phyloP scores from a whole-genome alignment of 768 basidiomycete genomes.

The Leccinellum rugosiceps region DNA sequence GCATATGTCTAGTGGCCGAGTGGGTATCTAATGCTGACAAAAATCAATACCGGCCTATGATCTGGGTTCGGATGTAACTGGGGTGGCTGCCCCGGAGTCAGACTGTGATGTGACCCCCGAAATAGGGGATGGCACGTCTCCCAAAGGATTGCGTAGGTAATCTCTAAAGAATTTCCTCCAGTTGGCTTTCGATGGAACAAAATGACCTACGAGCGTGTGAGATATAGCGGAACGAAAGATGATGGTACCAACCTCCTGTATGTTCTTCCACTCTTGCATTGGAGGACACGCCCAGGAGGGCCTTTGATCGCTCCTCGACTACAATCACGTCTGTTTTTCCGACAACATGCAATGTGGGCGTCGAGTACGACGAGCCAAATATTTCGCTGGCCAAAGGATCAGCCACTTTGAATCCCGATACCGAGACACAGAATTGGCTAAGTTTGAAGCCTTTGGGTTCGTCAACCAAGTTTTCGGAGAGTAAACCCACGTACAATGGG shows the following conservation, averaged over 20 bases:
- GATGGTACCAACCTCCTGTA: constrained; percentile 62
- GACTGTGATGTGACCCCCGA: constrained; percentile 32
- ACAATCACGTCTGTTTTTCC: constrained; percentile 80
- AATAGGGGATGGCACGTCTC: constrained; percentile 44
- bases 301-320: constrained; percentile 59
- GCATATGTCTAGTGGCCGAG: not conserved
- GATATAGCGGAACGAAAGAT: not conserved
- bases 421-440: constrained; percentile 73
- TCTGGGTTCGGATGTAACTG: constrained; percentile 22
- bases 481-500: constrained; percentile 54
- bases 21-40: constrained; percentile 6
- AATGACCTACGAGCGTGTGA: constrained; percentile 56
- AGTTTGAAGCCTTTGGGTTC: not conserved
- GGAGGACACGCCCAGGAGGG: constrained; percentile 51
- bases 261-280: constrained; percentile 70
- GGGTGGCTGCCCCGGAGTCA: constrained; percentile 48
- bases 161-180: constrained; percentile 76
- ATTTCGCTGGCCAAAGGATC: constrained; percentile 47
- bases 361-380: constrained; percentile 52
- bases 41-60: not conserved
- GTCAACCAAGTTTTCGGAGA: not conserved
- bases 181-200: constrained; percentile 71
- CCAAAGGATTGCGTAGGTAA: constrained; percentile 55
- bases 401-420: constrained; percentile 63
- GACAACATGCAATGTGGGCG: constrained; percentile 75